These are phyloP conservation scores for Carex scoparia DNA, from an alignment of 176 grass and related monocot species.

Conservation along the genomic window DNA sequence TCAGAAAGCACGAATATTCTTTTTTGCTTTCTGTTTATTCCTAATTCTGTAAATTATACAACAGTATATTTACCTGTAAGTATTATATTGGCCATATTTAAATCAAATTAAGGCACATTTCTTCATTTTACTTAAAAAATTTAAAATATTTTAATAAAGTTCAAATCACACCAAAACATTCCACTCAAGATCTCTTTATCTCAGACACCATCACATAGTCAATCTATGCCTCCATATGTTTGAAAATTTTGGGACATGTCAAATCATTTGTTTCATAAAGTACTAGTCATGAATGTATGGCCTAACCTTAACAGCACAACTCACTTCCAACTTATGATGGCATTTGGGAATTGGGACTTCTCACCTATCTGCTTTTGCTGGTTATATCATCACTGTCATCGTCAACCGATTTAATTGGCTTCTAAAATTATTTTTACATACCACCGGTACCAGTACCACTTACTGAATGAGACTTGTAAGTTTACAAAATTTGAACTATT, in stretches of 20 bases:
- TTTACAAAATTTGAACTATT: too few relatives aligned
- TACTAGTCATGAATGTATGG: not conserved
- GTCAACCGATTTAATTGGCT: not conserved
- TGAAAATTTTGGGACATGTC: slow-evolving; percentile 17
- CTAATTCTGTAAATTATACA: not conserved
- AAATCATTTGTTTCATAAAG: slow-evolving; percentile 19
- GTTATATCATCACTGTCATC: not conserved
- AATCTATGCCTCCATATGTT: not conserved
- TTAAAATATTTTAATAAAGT: not conserved
- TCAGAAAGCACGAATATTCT: not conserved
- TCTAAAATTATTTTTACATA: not conserved
- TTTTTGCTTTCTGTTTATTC: not conserved
- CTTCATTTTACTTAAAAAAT: not conserved
- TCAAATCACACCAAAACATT: not conserved
- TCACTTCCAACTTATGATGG: slow-evolving; percentile 1
- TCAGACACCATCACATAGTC: not conserved
- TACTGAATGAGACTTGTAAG: too few relatives aligned
- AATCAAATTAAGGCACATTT: not conserved
- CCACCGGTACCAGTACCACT: too few relatives aligned
- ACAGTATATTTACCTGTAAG: not conserved
- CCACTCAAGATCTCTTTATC: not conserved
- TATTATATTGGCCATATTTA: not conserved
- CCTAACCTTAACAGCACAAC: not conserved
- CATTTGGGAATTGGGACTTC: slow-evolving; percentile 6
- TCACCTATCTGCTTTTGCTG: not conserved